phyloP scores from a whole-genome alignment of 2,329 filamentous ascomycete genomes.

The Botrytis deweyae region DNA sequence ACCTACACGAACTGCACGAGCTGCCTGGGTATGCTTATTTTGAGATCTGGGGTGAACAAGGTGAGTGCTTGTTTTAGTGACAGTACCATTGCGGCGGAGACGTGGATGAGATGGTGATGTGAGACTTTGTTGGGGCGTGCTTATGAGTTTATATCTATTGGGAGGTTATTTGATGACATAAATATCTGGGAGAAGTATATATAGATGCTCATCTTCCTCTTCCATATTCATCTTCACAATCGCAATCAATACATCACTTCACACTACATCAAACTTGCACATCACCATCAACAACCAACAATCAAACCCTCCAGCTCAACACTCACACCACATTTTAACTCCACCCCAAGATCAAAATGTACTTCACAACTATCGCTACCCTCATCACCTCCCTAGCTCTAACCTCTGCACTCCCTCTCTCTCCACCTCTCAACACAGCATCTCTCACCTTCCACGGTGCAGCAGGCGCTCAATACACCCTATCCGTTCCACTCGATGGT shows the following conservation, averaged over 20 bases:
- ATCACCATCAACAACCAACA: background rate
- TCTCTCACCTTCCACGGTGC: slow-evolving; percentile 33
- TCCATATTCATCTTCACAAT: background rate
- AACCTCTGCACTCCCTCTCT: slow-evolving; percentile 26
- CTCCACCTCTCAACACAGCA: slow-evolving; percentile 8
- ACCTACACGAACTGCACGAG: background rate
- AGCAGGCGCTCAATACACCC: slow-evolving; percentile 30
- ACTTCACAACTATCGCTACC: slow-evolving; percentile 27
- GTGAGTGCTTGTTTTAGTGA: background rate
- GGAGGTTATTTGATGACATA: background rate
- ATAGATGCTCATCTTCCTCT: background rate
- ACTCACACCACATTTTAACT: background rate
- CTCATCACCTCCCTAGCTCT: slow-evolving; percentile 28
- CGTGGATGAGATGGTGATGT: background rate
- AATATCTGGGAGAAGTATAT: background rate
- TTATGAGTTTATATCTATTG: background rate
- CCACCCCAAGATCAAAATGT: slow-evolving; percentile 25
- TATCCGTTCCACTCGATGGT: slow-evolving; percentile 31
- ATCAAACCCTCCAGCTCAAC: background rate
- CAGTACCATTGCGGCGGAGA: background rate
- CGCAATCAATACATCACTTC: background rate
- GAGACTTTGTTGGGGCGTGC: background rate
- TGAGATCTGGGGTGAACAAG: background rate
- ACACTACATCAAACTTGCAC: background rate
- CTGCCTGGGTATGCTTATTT: background rate